Evolutionary conservation across 257 asterid species (phyloP).

Genomic region (Rhazya stricta): DNA sequence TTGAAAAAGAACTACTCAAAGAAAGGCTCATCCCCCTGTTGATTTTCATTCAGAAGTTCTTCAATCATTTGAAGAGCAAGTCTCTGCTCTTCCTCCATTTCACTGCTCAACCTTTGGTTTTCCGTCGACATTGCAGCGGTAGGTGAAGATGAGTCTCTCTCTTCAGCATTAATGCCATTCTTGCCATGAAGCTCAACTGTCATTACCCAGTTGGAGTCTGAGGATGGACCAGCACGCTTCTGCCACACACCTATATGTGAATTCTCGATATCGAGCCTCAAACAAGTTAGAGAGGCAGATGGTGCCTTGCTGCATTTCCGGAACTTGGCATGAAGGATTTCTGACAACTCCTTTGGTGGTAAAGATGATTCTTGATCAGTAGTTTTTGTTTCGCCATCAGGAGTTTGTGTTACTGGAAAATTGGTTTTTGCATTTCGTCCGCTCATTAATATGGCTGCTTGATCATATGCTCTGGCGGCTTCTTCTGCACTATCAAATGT

Average conservation of each 20-base stretch:
- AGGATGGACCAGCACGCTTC: conserved; percentile 77
- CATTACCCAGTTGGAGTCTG: conserved; percentile 88
- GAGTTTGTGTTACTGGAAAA: conserved; percentile 36
- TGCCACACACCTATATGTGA: conserved; percentile 95
- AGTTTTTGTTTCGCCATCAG: conserved; percentile 18
- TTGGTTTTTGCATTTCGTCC: conserved; percentile 6
- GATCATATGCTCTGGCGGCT: conserved; percentile 10
- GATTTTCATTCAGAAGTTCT: conserved; percentile 55
- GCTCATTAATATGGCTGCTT: conserved; percentile 6
- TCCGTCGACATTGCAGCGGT: not conserved
- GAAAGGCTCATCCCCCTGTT: conserved; percentile 10
- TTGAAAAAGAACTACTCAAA: not conserved
- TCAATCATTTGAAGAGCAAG: conserved; percentile 78
- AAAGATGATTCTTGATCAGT: conserved; percentile 11
- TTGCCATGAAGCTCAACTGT: conserved; percentile 61
- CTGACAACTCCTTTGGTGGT: conserved; percentile 36
- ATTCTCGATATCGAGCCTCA: conserved; percentile 71
- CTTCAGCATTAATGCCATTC: conserved; percentile 1
- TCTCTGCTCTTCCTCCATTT: conserved; percentile 67
- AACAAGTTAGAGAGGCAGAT: conserved; percentile 81
- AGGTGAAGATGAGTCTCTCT: not conserved
- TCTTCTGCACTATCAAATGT: conserved; percentile 13
- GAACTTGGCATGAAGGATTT: conserved; percentile 69
- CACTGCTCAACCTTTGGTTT: conserved; percentile 17
- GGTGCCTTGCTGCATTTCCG: conserved; percentile 67